These are phyloP conservation scores for Mycena galopus DNA, from an alignment of 768 basidiomycete species.

Conservation along the genomic window DNA sequence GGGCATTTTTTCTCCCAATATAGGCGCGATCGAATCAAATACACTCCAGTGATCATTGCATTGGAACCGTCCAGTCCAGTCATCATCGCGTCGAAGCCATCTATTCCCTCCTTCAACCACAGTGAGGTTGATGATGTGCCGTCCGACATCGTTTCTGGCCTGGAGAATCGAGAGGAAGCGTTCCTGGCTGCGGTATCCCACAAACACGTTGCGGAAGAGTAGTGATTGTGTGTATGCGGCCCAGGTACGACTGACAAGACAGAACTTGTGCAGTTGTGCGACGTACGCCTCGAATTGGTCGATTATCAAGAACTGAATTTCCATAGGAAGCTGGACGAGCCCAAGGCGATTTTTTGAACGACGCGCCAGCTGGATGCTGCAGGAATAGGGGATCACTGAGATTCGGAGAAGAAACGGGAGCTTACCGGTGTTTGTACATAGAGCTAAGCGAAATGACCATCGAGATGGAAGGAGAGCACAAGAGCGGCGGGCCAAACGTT, in stretches of 20 bases:
- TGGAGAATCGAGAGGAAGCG: slow-evolving; percentile 13
- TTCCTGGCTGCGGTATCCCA: slow-evolving; percentile 9
- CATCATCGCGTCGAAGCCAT: not conserved
- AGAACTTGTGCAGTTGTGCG: not conserved
- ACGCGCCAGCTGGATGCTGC: too few species aligned
- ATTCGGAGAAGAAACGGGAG: too few species aligned
- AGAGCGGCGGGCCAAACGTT: too few species aligned
- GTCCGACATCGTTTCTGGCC: not conserved
- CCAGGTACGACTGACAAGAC: slow-evolving; percentile 25
- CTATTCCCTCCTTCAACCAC: slow-evolving; percentile 4
- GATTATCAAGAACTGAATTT: slow-evolving; percentile 22
- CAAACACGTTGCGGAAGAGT: slow-evolving; percentile 19
- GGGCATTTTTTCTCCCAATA: not conserved
- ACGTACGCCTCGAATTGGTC: slow-evolving; percentile 19
- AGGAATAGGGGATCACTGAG: too few species aligned
- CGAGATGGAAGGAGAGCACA: too few species aligned
- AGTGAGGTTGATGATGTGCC: not conserved
- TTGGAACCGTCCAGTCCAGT: not conserved
- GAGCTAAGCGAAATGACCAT: too few species aligned
- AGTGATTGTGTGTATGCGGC: slow-evolving; percentile 21
- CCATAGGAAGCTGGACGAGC: slow-evolving; percentile 6
- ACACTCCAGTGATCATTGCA: not conserved
- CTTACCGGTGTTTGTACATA: too few species aligned
- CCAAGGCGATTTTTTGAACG: too few species aligned
- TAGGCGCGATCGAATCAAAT: not conserved